phyloP scores from a whole-genome alignment of 75 land plant genomes.

The Pinus tabuliformis region DNA sequence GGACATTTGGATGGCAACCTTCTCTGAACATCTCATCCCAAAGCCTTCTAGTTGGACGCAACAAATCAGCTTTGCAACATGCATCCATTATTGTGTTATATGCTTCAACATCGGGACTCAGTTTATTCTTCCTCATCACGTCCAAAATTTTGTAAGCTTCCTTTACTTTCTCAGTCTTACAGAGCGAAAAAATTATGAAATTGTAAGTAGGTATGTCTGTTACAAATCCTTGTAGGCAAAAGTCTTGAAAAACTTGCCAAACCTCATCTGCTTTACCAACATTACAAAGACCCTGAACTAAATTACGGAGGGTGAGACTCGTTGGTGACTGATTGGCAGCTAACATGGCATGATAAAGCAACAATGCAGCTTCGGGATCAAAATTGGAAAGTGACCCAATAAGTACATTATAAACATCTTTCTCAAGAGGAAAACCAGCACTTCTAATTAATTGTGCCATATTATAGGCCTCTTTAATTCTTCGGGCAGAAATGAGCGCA shows the following conservation, averaged over 20 bases:
- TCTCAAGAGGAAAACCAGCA: conserved; percentile 51
- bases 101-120: conserved; percentile 34
- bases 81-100: conserved; percentile 68
- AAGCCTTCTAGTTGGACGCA: conserved; percentile 56
- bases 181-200: conserved; percentile 40
- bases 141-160: conserved; percentile 57
- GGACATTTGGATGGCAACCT: conserved; percentile 41
- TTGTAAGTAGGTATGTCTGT: conserved; percentile 30
- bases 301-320: conserved; percentile 20
- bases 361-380: conserved; percentile 35
- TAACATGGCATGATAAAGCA: conserved; percentile 49
- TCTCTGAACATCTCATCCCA: conserved; percentile 78
- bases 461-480: conserved; percentile 45
- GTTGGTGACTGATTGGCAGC: conserved; percentile 33
- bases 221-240: conserved; percentile 26
- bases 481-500: conserved; percentile 31
- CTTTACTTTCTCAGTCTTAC: conserved; percentile 45
- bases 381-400: conserved; percentile 41
- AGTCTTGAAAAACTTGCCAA: conserved; percentile 24
- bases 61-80: conserved; percentile 54
- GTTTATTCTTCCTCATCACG: conserved; percentile 56
- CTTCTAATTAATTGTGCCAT: conserved; percentile 45
- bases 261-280: conserved; percentile 43
- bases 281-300: conserved; percentile 45
- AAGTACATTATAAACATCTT: conserved; percentile 50